Conservation (phyloP, 345 rosid species). For the Populus ilicifolia region DNA sequence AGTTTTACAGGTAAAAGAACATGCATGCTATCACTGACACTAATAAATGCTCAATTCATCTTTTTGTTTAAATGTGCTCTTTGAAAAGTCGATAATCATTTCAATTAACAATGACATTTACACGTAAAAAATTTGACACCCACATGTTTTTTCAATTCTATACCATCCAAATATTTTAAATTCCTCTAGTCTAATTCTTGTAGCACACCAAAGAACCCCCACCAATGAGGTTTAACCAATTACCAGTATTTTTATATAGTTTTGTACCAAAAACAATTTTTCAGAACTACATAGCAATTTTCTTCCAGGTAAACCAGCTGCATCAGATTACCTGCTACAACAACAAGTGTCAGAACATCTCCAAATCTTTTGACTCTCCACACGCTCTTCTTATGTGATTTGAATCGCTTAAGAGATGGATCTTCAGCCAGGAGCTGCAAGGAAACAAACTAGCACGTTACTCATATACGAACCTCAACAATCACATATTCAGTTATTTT, state of each 20-base stretch:
- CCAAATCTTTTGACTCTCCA: conserved; percentile 54
- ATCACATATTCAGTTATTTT: neutral
- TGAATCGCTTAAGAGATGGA: conserved; percentile 64
- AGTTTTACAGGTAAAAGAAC: neutral
- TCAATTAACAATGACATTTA: neutral
- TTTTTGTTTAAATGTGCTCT: neutral
- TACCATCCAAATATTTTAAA: neutral
- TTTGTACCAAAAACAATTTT: neutral
- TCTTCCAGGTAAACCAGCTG: neutral
- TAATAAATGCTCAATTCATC: neutral
- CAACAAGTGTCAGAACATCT: conserved; percentile 76
- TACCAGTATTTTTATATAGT: too few species aligned
- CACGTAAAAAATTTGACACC: neutral
- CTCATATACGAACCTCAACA: neutral
- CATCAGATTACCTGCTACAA: conserved; percentile 63
- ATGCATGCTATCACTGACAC: neutral
- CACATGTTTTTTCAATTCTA: neutral
- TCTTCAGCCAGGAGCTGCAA: conserved; percentile 82
- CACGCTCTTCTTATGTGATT: conserved; percentile 69
- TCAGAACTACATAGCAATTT: neutral
- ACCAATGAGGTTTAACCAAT: neutral
- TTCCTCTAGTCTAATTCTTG: neutral
- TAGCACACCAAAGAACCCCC: conserved; percentile 1
- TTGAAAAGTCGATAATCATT: neutral
- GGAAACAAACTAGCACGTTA: conserved; percentile 4